A percentile compares a stretch with the other conserved stretches of the same genome.
Conservation (phyloP, 2,329 filamentous ascomycete genomes). For the Gnomoniopsis smithogilvyi region DNA sequence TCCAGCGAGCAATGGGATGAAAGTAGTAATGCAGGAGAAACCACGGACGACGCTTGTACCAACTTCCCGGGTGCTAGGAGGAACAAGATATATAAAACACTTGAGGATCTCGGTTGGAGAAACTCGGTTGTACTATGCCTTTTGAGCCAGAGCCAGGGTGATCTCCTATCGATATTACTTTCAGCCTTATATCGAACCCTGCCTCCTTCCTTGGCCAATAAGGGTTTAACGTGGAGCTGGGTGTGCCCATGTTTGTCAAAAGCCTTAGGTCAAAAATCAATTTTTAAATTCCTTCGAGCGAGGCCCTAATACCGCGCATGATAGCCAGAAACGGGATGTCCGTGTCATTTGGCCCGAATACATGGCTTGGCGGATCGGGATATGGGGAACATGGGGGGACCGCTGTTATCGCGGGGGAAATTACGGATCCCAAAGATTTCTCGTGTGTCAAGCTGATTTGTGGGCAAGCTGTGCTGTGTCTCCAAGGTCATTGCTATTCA, state of each 20-base stretch:
- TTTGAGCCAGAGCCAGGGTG: too few relatives aligned
- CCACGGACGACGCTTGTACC: too few relatives aligned
- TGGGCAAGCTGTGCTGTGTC: too few relatives aligned
- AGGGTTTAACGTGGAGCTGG: background rate
- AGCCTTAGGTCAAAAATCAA: background rate
- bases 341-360: background rate
- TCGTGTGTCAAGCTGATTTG: too few relatives aligned
- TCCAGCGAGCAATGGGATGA: background rate
- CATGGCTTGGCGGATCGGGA: background rate
- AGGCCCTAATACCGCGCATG: background rate
- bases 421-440: background rate
- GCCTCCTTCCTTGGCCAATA: background rate
- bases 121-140: too few relatives aligned
- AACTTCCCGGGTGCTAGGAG: too few relatives aligned
- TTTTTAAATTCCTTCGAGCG: background rate
- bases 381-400: background rate
- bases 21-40: background rate
- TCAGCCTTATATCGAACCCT: constrained; percentile 3
- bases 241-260: constrained; percentile 11
- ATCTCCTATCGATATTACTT: background rate
- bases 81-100: too few relatives aligned
- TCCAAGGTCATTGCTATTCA: too few relatives aligned
- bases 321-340: background rate
- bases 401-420: background rate
- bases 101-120: too few relatives aligned